phyloP scores from a whole-genome alignment of 1,284 basidiomycete species.

The Sporisorium iseilematis-ciliati region DNA sequence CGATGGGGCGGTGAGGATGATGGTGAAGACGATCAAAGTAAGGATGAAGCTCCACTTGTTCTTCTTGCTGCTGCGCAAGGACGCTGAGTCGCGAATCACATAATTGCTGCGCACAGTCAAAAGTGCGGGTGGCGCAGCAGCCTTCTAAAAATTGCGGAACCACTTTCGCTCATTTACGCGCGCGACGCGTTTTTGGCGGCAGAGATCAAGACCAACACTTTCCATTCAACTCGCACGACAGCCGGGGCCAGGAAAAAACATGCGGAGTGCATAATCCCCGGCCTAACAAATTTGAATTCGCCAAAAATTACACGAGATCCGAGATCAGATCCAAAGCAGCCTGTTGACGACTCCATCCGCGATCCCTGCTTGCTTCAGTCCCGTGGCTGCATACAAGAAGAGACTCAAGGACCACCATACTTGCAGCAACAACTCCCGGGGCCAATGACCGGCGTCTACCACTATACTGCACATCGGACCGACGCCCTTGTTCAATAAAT shows the following conservation, averaged over 20 bases:
- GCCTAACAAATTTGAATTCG: not conserved
- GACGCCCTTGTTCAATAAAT: not conserved
- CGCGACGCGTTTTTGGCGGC: slow-evolving; percentile 37
- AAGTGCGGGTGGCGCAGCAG: slow-evolving; percentile 11
- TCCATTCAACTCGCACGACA: slow-evolving; percentile 25
- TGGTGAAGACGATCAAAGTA: not conserved
- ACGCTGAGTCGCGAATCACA: slow-evolving; percentile 40
- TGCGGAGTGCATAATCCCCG: not conserved
- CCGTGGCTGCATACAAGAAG: not conserved
- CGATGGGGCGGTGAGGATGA: not conserved
- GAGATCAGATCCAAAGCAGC: not conserved
- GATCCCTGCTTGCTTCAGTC: no score
- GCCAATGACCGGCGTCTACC: not conserved
- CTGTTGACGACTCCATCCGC: not conserved
- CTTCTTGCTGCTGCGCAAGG: slow-evolving; percentile 4
- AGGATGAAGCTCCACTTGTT: slow-evolving; percentile 30
- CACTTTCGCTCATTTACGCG: slow-evolving; percentile 52
- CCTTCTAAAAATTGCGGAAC: slow-evolving; percentile 13
- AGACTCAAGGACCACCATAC: not conserved
- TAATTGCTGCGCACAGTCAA: slow-evolving; percentile 15
- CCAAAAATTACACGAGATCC: not conserved
- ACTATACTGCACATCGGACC: not conserved
- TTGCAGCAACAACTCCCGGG: no score
- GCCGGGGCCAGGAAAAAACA: not conserved
- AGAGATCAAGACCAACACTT: slow-evolving; percentile 38